Evolutionary conservation across 2,329 filamentous ascomycete species (phyloP).

Genomic region (Diaporthe batatas): DNA sequence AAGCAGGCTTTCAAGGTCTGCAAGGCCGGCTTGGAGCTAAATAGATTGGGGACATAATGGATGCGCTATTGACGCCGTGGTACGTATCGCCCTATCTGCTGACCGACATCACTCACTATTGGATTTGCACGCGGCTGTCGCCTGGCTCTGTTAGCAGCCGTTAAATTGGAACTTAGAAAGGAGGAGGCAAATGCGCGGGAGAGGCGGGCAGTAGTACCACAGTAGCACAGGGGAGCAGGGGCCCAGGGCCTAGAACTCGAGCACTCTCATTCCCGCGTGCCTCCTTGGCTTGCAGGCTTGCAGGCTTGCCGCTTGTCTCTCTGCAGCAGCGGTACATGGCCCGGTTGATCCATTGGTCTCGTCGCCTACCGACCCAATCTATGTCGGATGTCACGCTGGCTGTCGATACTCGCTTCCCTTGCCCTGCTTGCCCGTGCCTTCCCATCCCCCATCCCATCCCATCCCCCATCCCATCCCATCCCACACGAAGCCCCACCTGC

Average conservation of each 20-base stretch:
- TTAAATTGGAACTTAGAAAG: neutral
- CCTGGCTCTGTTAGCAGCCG: neutral
- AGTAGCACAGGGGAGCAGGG: slow-evolving; percentile 5
- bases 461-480: neutral
- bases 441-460: too few relatives aligned
- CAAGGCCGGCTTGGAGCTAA: slow-evolving; percentile 20
- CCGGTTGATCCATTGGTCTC: slow-evolving; percentile 1
- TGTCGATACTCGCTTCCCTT: slow-evolving; percentile 1
- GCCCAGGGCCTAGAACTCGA: slow-evolving; percentile 32
- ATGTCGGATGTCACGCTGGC: slow-evolving; percentile 23
- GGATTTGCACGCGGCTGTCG: neutral
- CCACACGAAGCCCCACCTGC: slow-evolving; percentile 4
- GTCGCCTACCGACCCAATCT: slow-evolving; percentile 27
- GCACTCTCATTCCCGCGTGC: slow-evolving; percentile 9
- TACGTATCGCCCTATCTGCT: neutral
- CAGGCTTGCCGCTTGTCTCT: slow-evolving; percentile 14
- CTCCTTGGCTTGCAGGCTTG: neutral
- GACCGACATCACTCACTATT: neutral
- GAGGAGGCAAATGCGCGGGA: neutral
- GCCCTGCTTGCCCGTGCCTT: neutral
- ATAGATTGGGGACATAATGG: slow-evolving; percentile 8
- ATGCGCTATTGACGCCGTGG: neutral
- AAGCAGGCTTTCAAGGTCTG: slow-evolving; percentile 32
- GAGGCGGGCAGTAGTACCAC: neutral
- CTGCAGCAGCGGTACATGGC: slow-evolving; percentile 6